Percentiles rank a stretch among this genome's conserved stretches.
Evolutionary conservation across 805 yeast genomes (phyloP).

Genomic region (Yamadazyma endophytica): DNA sequence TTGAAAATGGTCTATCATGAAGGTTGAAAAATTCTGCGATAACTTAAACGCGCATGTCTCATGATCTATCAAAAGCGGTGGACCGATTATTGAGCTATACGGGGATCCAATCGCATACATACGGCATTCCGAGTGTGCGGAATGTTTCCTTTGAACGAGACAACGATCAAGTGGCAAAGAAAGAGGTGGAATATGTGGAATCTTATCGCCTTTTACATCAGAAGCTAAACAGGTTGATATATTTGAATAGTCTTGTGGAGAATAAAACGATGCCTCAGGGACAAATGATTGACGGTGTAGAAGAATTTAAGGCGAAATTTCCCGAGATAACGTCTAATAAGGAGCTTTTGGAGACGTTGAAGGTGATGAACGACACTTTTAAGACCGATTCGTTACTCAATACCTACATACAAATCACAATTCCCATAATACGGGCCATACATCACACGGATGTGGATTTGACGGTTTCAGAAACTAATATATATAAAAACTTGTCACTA

Average conservation of each 20-base stretch:
- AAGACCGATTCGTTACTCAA: constrained; percentile 23
- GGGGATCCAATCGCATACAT: constrained; percentile 23
- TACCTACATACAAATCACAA: constrained; percentile 21
- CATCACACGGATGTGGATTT: constrained; percentile 24
- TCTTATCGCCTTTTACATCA: constrained; percentile 19
- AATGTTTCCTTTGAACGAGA: neutral
- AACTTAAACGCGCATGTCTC: no score
- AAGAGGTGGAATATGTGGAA: constrained; percentile 22
- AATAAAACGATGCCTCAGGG: constrained; percentile 9
- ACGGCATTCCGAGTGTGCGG: constrained; percentile 26
- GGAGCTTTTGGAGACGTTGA: no score
- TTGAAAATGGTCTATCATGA: neutral
- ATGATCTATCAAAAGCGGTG: constrained; percentile 8
- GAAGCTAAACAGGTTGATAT: constrained; percentile 24
- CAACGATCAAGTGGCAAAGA: neutral
- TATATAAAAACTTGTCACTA: constrained; percentile 6
- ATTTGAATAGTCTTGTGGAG: constrained; percentile 24
- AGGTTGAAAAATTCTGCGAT: neutral
- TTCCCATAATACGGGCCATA: constrained; percentile 31
- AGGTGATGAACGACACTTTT: constrained; percentile 12
- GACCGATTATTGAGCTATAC: constrained; percentile 10
- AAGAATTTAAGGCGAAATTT: no score
- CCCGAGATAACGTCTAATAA: no score
- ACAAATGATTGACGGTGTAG: constrained; percentile 14
- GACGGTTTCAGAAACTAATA: constrained; percentile 22